phyloP scores from a whole-genome alignment of 371 early-diverging fungal genomes.

The Mucor piriformis region DNA sequence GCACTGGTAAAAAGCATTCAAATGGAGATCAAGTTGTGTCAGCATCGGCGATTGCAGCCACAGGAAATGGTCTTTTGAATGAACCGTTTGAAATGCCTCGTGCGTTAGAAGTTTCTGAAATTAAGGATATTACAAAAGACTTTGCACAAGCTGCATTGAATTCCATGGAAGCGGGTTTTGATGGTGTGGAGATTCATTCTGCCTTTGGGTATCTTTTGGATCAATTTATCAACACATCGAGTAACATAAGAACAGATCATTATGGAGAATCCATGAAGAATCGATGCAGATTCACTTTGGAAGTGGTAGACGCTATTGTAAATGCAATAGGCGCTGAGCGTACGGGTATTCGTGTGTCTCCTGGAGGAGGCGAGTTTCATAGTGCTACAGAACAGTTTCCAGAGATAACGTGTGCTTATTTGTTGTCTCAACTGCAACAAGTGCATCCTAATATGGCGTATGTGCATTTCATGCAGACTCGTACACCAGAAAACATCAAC shows the following conservation, averaged over 20 bases:
- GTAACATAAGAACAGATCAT: conserved; percentile 57
- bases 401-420: conserved; percentile 30
- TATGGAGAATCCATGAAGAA: conserved; percentile 82
- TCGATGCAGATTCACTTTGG: conserved; percentile 66
- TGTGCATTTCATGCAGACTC: conserved; percentile 37
- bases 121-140: conserved; percentile 55
- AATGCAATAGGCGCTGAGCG: conserved; percentile 28
- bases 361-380: conserved; percentile 23
- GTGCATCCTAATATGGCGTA: conserved; percentile 31
- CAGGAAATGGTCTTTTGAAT: conserved; percentile 1
- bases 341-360: conserved; percentile 32
- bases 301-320: conserved; percentile 57
- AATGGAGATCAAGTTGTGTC: conserved; percentile 15
- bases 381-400: conserved; percentile 35
- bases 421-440: conserved; percentile 25
- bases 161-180: conserved; percentile 58
- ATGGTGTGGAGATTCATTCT: conserved; percentile 73
- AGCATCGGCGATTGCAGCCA: conserved; percentile 8
- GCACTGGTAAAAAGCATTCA: conserved; percentile 8
- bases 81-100: conserved; percentile 24
- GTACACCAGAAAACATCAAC: conserved; percentile 9
- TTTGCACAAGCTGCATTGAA: conserved; percentile 59
- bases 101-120: conserved; percentile 66
- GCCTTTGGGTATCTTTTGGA: conserved; percentile 70
- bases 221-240: conserved; percentile 52